phyloP scores from a whole-genome alignment of 306 rosid genomes.

The Cyclanthera cordifolia region DNA sequence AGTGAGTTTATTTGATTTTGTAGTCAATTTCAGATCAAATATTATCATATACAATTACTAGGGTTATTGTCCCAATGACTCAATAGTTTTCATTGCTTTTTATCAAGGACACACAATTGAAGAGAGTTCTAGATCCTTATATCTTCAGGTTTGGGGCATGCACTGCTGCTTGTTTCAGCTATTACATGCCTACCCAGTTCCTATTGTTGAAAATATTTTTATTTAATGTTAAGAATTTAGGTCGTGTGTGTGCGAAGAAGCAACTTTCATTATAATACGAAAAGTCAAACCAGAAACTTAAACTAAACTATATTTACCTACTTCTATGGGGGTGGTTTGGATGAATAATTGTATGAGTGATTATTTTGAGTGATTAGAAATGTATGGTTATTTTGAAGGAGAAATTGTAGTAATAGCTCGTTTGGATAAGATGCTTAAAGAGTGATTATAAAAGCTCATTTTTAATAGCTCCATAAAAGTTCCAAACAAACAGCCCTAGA shows the following conservation, averaged over 20 bases:
- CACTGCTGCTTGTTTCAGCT: constrained; percentile 2
- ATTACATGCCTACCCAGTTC: background rate
- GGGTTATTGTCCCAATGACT: background rate
- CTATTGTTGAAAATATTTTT: background rate
- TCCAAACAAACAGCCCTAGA: too few species aligned
- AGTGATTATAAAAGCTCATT: too few species aligned
- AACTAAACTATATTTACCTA: background rate
- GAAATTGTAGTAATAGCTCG: too few species aligned
- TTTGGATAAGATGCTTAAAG: too few species aligned
- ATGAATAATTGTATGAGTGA: too few species aligned
- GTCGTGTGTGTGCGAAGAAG: background rate
- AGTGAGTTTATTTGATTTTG: constrained; percentile 39
- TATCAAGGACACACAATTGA: background rate
- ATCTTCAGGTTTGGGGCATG: background rate
- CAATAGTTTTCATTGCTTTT: background rate
- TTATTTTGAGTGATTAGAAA: too few species aligned
- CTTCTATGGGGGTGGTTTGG: background rate
- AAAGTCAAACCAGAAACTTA: background rate
- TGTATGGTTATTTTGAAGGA: too few species aligned
- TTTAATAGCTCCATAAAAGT: too few species aligned
- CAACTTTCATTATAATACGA: background rate
- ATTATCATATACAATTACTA: background rate
- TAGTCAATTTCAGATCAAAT: background rate
- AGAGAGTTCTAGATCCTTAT: background rate
- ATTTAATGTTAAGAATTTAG: background rate